Conservation (phyloP, 805 yeast species). For the Ogataea chonburiensis region DNA sequence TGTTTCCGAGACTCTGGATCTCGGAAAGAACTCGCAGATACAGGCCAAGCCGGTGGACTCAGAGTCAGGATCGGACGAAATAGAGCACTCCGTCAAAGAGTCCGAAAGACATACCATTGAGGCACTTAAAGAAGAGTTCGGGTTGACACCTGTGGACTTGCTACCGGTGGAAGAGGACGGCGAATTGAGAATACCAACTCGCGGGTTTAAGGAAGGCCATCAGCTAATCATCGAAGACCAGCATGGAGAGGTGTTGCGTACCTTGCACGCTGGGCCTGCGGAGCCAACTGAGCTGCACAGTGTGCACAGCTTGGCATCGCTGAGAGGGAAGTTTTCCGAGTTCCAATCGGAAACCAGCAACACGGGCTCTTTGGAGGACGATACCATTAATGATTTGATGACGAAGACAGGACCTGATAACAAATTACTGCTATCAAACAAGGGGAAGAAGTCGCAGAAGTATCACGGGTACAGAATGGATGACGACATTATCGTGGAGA, state of each 20-base stretch:
- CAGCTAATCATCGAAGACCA: slow-evolving; percentile 75
- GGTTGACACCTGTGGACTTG: slow-evolving; percentile 25
- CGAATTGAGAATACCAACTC: slow-evolving; percentile 32
- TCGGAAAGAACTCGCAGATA: slow-evolving; percentile 30
- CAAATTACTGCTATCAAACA: slow-evolving; percentile 15
- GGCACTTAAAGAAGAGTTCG: slow-evolving; percentile 19
- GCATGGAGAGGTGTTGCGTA: slow-evolving; percentile 75
- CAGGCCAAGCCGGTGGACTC: slow-evolving; percentile 14
- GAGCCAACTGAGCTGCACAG: slow-evolving; percentile 11
- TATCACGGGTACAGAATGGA: slow-evolving; percentile 76
- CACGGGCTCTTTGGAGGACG: slow-evolving; percentile 8
- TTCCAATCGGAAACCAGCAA: slow-evolving; percentile 2
- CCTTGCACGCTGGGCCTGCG: slow-evolving; percentile 35
- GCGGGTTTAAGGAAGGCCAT: slow-evolving; percentile 68
- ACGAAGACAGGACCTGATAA: slow-evolving; percentile 15
- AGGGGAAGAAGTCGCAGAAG: slow-evolving; percentile 24
- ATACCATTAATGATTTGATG: slow-evolving; percentile 17
- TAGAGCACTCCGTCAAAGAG: neutral
- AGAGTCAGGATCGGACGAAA: slow-evolving; percentile 5
- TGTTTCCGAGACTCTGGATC: slow-evolving; percentile 34
- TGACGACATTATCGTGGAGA: slow-evolving; percentile 77
- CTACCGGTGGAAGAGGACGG: slow-evolving; percentile 36
- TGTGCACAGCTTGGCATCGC: slow-evolving; percentile 21
- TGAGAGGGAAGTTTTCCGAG: slow-evolving; percentile 13
- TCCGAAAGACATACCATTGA: slow-evolving; percentile 9